Evolutionary conservation across 1,284 basidiomycete species (phyloP).

Genomic region (Stygiomarasmius scandens): DNA sequence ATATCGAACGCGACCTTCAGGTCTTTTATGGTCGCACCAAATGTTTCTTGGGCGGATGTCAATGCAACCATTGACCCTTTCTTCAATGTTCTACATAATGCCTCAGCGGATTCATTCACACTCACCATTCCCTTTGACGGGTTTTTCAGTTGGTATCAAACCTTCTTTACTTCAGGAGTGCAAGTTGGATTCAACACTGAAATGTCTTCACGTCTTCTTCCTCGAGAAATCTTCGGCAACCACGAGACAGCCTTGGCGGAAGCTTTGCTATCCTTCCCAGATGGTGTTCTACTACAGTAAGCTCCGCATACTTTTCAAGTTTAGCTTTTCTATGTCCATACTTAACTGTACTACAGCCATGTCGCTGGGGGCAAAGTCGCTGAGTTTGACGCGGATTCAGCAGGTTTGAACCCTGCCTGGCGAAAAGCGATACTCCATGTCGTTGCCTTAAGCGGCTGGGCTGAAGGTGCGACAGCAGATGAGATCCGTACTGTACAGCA

Average conservation of each 20-base stretch:
- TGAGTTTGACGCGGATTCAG: slow-evolving; percentile 34
- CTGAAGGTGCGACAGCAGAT: slow-evolving; percentile 27
- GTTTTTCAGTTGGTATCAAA: slow-evolving; percentile 17
- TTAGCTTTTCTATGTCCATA: background rate
- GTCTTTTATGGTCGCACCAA: slow-evolving; percentile 32
- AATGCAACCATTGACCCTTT: slow-evolving; percentile 36
- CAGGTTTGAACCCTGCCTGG: slow-evolving; percentile 47
- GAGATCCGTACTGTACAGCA: slow-evolving; percentile 26
- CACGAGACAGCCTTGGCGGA: background rate
- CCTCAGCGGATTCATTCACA: slow-evolving; percentile 17
- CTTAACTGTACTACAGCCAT: slow-evolving; percentile 25
- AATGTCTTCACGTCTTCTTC: slow-evolving; percentile 39
- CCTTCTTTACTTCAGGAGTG: slow-evolving; percentile 17
- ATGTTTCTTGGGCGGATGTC: slow-evolving; percentile 33
- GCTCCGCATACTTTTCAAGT: background rate
- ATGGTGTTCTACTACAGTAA: background rate
- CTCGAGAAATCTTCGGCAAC: slow-evolving; percentile 31
- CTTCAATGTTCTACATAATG: slow-evolving; percentile 26
- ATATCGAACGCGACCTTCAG: slow-evolving; percentile 16
- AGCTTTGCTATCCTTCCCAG: background rate
- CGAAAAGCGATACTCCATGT: slow-evolving; percentile 37
- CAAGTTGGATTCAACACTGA: slow-evolving; percentile 27
- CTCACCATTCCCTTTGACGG: slow-evolving; percentile 8
- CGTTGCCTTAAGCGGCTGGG: slow-evolving; percentile 30
- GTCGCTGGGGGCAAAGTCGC: slow-evolving; percentile 43